Base-by-base conservation (phyloP, 1,284 basidiomycete species). In the Fomes fomentarius region DNA sequence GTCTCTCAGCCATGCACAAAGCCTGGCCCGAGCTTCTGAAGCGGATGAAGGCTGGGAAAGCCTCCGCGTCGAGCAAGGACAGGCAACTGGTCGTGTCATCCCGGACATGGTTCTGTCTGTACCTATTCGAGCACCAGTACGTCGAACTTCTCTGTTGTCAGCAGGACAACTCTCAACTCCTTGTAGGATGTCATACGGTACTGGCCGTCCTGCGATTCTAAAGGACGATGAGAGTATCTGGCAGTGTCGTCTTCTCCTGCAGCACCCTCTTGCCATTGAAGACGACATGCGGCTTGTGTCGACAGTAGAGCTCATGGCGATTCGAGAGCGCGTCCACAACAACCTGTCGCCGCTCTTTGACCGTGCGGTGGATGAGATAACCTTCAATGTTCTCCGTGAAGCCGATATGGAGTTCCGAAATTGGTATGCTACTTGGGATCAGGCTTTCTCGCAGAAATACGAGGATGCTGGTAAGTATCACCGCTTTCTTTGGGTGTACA, bases 241-340 rank as follows among this genome's bases (percentile, higher is more conserved):
- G 64, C 84, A 92, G 53, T 93, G 91, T 58, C 85, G 90, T 39
- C 74, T 87, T 31, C 78, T 95, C n/a, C 75, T 96, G 22, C 85
- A 89, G 61, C 94, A 96, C 68, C 94, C 94, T 14, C 75, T 96
- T 19, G 84, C 92, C 7, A 92, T 95, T 61, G 89, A 93, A 62
- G 94, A 96, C 58, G 94, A 97, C 65, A 94, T 93, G 81, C 86
- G 94, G 39, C 83, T 97, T n/a, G 91, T 96, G 17, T 95, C 94
- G 7, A 96, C 93, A 1, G 91, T 94, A 19, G 92, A 93, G 64
- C 78, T 93, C 49, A 90, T 92, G 82, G 82, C 82, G n/a, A 83
- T 92, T 58, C 83, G 91, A 46, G 90, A 93, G 67, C 76, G 84
- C 31, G 78, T 91, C 5, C 82, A 90, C 62, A 89, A 91, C 65